Conservation (phyloP, 202 grass and related monocot genomes). For the Digitaria exilis region DNA sequence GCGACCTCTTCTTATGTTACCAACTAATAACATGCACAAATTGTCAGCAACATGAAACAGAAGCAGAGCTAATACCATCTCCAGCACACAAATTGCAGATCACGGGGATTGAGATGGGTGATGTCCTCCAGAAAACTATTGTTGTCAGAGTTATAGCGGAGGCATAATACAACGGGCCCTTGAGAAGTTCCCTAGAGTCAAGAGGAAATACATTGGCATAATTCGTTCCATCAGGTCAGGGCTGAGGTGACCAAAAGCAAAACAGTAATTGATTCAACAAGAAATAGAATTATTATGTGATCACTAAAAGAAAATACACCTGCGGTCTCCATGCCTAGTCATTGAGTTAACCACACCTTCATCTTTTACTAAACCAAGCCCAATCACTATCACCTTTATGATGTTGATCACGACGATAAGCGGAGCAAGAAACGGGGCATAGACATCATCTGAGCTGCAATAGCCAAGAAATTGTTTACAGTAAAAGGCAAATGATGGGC, state of each 20-base stretch:
- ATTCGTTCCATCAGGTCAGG: background rate
- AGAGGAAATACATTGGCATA: no score
- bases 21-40: background rate
- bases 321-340: constrained; percentile 63
- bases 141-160: constrained; percentile 75
- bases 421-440: constrained; percentile 71
- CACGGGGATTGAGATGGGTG: constrained; percentile 68
- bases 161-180: constrained; percentile 81
- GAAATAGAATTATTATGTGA: background rate
- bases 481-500: background rate
- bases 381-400: constrained; percentile 70
- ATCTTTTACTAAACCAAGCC: constrained; percentile 75
- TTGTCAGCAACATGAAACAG: background rate
- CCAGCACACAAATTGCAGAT: constrained; percentile 88
- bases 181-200: constrained; percentile 75
- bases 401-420: constrained; percentile 60
- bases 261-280: background rate
- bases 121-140: constrained; percentile 75
- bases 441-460: constrained; percentile 60
- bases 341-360: constrained; percentile 79
- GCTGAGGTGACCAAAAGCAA: background rate
- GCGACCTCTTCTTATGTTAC: background rate
- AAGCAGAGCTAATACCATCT: constrained; percentile 59
- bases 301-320: constrained; percentile 8
- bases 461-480: background rate